Conservation (phyloP, 2,329 filamentous ascomycete genomes). For the Amesomyces nigricolor region DNA sequence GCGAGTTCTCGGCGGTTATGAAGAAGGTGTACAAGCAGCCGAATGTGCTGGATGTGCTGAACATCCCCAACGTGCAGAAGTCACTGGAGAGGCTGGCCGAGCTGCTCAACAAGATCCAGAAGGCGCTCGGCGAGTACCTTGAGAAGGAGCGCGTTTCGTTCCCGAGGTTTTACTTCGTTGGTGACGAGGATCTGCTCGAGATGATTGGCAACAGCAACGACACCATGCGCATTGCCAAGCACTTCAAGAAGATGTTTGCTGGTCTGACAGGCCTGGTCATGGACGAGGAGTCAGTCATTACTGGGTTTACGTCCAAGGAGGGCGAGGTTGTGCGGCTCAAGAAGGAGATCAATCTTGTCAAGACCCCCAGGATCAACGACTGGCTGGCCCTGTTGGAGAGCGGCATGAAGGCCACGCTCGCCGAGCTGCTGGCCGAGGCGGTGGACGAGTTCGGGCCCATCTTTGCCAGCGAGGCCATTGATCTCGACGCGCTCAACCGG, state of each 20-base stretch:
- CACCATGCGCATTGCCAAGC: conserved; percentile 90
- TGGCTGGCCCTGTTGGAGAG: conserved; percentile 91
- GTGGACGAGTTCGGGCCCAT: conserved; percentile 75
- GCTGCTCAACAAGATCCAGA: conserved; percentile 97
- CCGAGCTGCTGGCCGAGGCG: conserved; percentile 83
- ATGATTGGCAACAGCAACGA: conserved; percentile 99
- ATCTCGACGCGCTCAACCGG: conserved; percentile 63
- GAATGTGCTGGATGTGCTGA: conserved; percentile 90
- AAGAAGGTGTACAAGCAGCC: conserved; percentile 98
- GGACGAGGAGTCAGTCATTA: conserved; percentile 84
- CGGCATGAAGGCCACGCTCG: conserved; percentile 91
- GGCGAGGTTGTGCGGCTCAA: conserved; percentile 82
- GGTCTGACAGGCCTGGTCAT: conserved; percentile 85
- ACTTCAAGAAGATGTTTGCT: conserved; percentile 99
- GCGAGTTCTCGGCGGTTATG: conserved; percentile 97
- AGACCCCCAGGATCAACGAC: conserved; percentile 96
- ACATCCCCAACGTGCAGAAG: conserved; percentile 92
- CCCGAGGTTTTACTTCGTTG: conserved; percentile 98
- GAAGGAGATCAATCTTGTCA: conserved; percentile 84
- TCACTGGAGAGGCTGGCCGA: conserved; percentile 94
- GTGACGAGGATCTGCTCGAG: conserved; percentile 94
- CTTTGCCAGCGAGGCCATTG: conserved; percentile 65
- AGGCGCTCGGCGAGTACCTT: conserved; percentile 95
- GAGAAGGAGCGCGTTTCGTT: conserved; percentile 97
- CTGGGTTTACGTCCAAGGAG: conserved; percentile 92